Conservation (phyloP, 768 basidiomycete genomes). For the Podaxis sp. region DNA sequence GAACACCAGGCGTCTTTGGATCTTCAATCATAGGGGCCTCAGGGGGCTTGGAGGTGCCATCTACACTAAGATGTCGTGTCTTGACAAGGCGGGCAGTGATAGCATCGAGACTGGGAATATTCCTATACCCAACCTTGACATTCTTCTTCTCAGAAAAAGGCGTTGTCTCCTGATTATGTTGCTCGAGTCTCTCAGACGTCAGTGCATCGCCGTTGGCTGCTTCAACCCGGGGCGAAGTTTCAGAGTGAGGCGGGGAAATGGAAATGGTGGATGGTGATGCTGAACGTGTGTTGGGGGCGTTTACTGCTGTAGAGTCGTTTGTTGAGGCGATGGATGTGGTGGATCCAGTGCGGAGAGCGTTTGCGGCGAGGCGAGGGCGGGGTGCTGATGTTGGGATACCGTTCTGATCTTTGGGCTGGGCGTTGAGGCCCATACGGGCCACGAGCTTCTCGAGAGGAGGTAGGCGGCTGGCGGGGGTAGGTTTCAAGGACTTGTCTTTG, state of each 20-base stretch:
- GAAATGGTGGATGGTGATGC: constrained; percentile 57
- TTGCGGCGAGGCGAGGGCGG: constrained; percentile 73
- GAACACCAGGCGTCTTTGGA: constrained; percentile 75
- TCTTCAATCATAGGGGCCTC: constrained; percentile 78
- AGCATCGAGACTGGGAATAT: constrained; percentile 80
- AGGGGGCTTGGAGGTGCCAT: constrained; percentile 65
- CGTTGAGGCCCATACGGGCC: constrained; percentile 60
- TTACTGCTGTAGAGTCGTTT: constrained; percentile 63
- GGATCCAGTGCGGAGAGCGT: constrained; percentile 58
- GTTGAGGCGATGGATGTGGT: constrained; percentile 52
- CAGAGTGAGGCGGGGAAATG: constrained; percentile 35
- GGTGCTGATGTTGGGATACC: constrained; percentile 29
- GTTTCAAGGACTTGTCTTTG: constrained; percentile 14
- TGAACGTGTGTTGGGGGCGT: constrained; percentile 62
- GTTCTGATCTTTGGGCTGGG: constrained; percentile 17
- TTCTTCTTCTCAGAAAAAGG: constrained; percentile 15
- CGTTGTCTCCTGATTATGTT: constrained; percentile 54
- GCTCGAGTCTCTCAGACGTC: constrained; percentile 62
- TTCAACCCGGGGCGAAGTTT: constrained; percentile 16
- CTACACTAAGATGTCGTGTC: constrained; percentile 57
- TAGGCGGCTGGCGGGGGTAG: constrained; percentile 34
- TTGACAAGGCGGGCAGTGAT: constrained; percentile 79
- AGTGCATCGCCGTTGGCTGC: constrained; percentile 43
- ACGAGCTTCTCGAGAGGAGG: constrained; percentile 82
- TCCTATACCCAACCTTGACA: constrained; percentile 71